Percentiles rank a stretch among this genome's conserved stretches.
Conservation (phyloP, 768 basidiomycete genomes). For the Russula sp. region DNA sequence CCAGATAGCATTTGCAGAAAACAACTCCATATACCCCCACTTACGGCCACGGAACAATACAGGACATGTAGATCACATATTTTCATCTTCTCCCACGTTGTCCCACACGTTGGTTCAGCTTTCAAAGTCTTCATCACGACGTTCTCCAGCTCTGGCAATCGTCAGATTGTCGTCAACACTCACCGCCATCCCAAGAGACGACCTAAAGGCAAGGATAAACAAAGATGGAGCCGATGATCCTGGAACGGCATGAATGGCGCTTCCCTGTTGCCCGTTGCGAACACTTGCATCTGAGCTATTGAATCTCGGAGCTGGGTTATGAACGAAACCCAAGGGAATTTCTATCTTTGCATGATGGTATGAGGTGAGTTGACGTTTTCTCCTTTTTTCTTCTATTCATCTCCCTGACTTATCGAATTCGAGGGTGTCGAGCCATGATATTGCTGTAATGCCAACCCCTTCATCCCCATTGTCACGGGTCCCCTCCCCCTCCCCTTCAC, state of each 20-base stretch:
- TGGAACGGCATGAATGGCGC: slow-evolving; percentile 29
- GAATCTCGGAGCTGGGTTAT: slow-evolving; percentile 28
- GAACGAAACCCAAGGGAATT: slow-evolving; percentile 29
- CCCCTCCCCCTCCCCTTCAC: background rate
- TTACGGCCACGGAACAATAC: slow-evolving; percentile 27
- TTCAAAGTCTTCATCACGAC: slow-evolving; percentile 10
- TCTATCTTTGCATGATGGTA: slow-evolving; percentile 25
- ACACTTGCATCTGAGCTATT: slow-evolving; percentile 23
- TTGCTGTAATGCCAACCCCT: slow-evolving; percentile 3
- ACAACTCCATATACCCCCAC: slow-evolving; percentile 25
- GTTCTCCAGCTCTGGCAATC: background rate
- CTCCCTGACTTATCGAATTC: background rate
- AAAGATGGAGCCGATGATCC: slow-evolving; percentile 20
- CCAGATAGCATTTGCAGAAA: background rate
- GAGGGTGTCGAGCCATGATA: background rate
- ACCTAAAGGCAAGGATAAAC: slow-evolving; percentile 26
- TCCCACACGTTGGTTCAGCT: background rate
- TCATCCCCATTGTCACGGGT: background rate
- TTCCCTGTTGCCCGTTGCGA: slow-evolving; percentile 28
- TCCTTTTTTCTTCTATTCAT: background rate
- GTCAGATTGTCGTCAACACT: background rate
- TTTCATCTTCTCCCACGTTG: background rate
- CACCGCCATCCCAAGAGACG: slow-evolving; percentile 10
- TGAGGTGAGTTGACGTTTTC: slow-evolving; percentile 13
- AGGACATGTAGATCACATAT: slow-evolving; percentile 18